Evolutionary conservation across 75 land plant genomes (phyloP).

Genomic region (Cryptomeria japonica): DNA sequence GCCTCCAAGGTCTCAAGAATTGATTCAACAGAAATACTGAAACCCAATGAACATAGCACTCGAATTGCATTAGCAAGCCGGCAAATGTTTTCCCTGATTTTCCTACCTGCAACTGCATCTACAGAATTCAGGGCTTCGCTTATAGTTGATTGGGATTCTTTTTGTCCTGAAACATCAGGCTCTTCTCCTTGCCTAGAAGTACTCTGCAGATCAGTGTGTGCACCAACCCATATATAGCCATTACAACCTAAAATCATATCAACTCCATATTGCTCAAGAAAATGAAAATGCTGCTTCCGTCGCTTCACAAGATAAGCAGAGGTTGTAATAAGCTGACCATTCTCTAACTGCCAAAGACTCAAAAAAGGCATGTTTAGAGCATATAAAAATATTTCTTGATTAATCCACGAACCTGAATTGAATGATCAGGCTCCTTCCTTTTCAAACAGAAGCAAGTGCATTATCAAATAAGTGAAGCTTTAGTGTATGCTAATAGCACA

Average conservation of each 20-base stretch:
- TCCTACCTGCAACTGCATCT: constrained; percentile 8
- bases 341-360: constrained; percentile 69
- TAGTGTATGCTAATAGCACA: neutral
- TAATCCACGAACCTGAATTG: neutral
- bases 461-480: neutral
- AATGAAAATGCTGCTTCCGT: constrained; percentile 90
- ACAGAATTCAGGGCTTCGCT: constrained; percentile 5
- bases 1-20: constrained; percentile 59
- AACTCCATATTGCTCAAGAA: constrained; percentile 71
- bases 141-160: constrained; percentile 16
- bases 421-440: neutral
- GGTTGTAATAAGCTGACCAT: constrained; percentile 78
- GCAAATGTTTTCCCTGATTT: constrained; percentile 72
- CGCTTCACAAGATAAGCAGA: constrained; percentile 85
- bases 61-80: constrained; percentile 84
- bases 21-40: constrained; percentile 60
- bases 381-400: neutral
- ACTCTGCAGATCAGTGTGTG: constrained; percentile 38
- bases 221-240: constrained; percentile 92
- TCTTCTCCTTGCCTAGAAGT: constrained; percentile 27
- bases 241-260: constrained; percentile 92
- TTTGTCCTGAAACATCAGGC: constrained; percentile 17
- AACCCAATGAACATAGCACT: constrained; percentile 67
- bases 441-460: neutral
- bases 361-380: neutral